phyloP scores from a whole-genome alignment of 2,329 filamentous ascomycete species.

The Fusarium metavorans region DNA sequence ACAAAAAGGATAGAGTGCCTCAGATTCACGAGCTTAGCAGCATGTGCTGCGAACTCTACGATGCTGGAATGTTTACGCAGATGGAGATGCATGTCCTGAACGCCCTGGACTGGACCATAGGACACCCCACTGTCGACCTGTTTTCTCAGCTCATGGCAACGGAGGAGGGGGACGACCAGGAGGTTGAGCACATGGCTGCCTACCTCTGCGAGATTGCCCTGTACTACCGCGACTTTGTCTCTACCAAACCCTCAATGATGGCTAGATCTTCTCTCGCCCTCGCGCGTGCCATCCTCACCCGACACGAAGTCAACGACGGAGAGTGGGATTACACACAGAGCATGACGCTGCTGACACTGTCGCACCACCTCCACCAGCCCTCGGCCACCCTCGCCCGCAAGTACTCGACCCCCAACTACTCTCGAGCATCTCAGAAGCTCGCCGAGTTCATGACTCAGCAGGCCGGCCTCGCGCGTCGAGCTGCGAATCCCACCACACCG shows the following conservation, averaged over 20 bases:
- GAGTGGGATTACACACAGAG: constrained; percentile 83
- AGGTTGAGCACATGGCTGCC: constrained; percentile 93
- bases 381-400: constrained; percentile 70
- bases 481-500: constrained; percentile 68
- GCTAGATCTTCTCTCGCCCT: constrained; percentile 88
- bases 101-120: constrained; percentile 95
- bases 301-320: constrained; percentile 78
- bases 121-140: constrained; percentile 94
- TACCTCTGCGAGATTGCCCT: constrained; percentile 96
- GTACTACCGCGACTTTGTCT: constrained; percentile 97
- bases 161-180: constrained; percentile 81
- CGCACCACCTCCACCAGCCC: constrained; percentile 70
- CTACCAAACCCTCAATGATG: constrained; percentile 90
- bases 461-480: constrained; percentile 65
- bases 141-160: constrained; percentile 90
- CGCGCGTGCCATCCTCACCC: constrained; percentile 85
- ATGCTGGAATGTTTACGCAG: constrained; percentile 99
- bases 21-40: constrained; percentile 97
- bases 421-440: constrained; percentile 66
- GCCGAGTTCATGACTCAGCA: constrained; percentile 71
- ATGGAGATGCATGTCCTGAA: constrained; percentile 99
- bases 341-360: constrained; percentile 70
- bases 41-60: constrained; percentile 98
- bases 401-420: constrained; percentile 67
- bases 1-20: constrained; percentile 98